A percentile compares a stretch with the other conserved stretches of the same genome.
Evolutionary conservation across 2,329 filamentous ascomycete genomes (phyloP).

Genomic region (Cercospora sp.): DNA sequence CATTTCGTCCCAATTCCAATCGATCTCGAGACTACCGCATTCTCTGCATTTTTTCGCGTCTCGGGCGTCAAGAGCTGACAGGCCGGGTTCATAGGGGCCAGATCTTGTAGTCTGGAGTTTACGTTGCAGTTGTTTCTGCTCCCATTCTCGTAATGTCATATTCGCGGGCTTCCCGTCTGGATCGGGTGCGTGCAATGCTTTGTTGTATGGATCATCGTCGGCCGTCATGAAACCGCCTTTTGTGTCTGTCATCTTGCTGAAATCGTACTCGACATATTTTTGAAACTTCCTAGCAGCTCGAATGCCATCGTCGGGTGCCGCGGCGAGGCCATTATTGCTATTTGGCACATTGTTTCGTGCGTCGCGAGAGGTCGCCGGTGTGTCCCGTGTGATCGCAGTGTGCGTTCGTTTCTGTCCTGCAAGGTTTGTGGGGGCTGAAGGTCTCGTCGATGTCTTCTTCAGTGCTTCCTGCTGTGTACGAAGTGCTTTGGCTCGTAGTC

Average conservation of each 20-base stretch:
- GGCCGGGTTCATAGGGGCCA: slow-evolving; percentile 83
- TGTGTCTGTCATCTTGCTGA: slow-evolving; percentile 96
- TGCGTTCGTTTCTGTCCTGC: slow-evolving; percentile 72
- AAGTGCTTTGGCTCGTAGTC: slow-evolving; percentile 84
- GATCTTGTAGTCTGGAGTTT: slow-evolving; percentile 71
- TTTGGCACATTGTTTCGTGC: slow-evolving; percentile 50
- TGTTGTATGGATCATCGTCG: slow-evolving; percentile 89
- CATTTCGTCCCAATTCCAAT: slow-evolving; percentile 90
- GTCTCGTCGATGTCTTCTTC: slow-evolving; percentile 27
- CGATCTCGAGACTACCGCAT: slow-evolving; percentile 81
- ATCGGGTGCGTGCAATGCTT: slow-evolving; percentile 63
- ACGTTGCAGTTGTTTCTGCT: slow-evolving; percentile 72
- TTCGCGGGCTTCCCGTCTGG: slow-evolving; percentile 68
- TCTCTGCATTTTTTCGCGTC: slow-evolving; percentile 73
- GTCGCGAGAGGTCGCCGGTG: slow-evolving; percentile 67
- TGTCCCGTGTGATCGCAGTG: slow-evolving; percentile 56
- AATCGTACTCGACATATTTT: slow-evolving; percentile 96
- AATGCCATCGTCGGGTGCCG: slow-evolving; percentile 55
- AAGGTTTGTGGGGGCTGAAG: slow-evolving; percentile 28
- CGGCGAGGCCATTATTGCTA: slow-evolving; percentile 36
- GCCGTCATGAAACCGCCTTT: slow-evolving; percentile 92
- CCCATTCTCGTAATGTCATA: slow-evolving; percentile 92
- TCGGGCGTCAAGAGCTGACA: slow-evolving; percentile 68
- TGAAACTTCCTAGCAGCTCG: slow-evolving; percentile 83
- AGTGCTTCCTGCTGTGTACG: slow-evolving; percentile 72